These are phyloP conservation scores for Parathielavia hyrcaniae DNA, from an alignment of 495 filamentous ascomycete genomes.

Conservation along the genomic window DNA sequence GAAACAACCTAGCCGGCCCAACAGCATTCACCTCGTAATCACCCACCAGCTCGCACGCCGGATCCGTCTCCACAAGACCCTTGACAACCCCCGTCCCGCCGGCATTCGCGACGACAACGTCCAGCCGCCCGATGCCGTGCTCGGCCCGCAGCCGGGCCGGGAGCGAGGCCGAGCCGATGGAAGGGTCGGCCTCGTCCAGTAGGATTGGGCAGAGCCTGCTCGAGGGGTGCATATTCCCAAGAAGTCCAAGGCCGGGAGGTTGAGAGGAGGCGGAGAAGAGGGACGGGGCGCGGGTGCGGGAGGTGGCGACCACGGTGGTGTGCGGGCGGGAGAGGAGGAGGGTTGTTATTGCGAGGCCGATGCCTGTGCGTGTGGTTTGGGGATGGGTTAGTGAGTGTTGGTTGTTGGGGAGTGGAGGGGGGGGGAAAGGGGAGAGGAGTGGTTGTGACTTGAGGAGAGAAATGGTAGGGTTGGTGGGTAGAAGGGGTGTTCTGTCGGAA, in stretches of 20 bases:
- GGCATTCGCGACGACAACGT: constrained; percentile 51
- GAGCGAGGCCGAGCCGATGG: constrained; percentile 30
- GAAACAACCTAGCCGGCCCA: constrained; percentile 28
- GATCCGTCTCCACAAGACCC: constrained; percentile 10
- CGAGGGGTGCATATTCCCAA: constrained; percentile 20
- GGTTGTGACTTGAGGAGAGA: background rate
- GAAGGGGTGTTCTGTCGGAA: no score
- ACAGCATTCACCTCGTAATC: constrained; percentile 34
- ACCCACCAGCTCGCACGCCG: constrained; percentile 13
- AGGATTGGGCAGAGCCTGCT: constrained; percentile 34
- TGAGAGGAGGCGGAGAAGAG: constrained; percentile 24
- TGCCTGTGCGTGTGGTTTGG: constrained; percentile 28
- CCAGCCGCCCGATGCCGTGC: constrained; percentile 34
- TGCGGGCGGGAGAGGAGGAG: constrained; percentile 39
- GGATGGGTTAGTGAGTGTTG: constrained; percentile 2
- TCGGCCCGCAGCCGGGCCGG: constrained; percentile 16
- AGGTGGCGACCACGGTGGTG: constrained; percentile 45
- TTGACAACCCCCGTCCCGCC: constrained; percentile 30
- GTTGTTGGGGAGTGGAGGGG: background rate
- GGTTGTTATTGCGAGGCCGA: constrained; percentile 41
- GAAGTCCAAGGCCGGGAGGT: no score
- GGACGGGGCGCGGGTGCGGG: constrained; percentile 34
- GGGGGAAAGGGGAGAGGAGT: background rate
- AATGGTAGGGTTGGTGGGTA: background rate
- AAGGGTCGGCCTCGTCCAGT: constrained; percentile 27